Base-by-base conservation (phyloP, 208 protist genomes). In the Crithidia fasciculata region DNA sequence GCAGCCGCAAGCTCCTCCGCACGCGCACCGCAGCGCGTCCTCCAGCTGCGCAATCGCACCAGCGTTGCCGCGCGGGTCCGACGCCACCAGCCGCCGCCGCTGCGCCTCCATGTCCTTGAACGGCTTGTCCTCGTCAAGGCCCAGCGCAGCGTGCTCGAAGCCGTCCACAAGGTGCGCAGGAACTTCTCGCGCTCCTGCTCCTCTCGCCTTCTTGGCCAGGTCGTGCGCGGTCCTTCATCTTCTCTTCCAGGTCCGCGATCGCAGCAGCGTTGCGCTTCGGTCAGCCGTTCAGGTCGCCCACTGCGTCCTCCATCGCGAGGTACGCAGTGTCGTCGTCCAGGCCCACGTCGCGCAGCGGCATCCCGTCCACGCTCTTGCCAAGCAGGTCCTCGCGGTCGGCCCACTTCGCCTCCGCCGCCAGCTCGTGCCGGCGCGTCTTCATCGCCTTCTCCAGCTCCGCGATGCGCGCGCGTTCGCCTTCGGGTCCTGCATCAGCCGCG, bases 31-130 rank as follows among this genome's bases (percentile, higher is more conserved):
- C 69, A 94, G 74, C 57, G 75, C 43, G 49, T 86, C 77, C 78
- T 94, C 87, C 12, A 92, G 61, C 4, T 82, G 84, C 65, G 82
- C 76, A 61, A 91, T 83, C 44, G 77, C 77, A 49, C 76, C 78
- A 10, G 80, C 74, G 76, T 87, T 88, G 16, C 53, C 50, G 43
- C 72, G 67, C 39, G 84, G 80, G 58, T 85, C 82, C 69, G 81
- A 83, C 79, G 87, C 68, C 41, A 58, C 36, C n/a, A 90, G 74
- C 47, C 70, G 64, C n/a, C 87, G 89, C 10, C 86, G 81, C 64
- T 91, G 66, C 49, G 78, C 67, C 74, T 94, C 88, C 72, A 92
- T 49, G 53, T 82, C 72, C 41, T 74, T 81, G 84, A 95, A 94
- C 43, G 72, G 56, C 36, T 58, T 57, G 72, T 95, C 91, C 53